A percentile compares a stretch with the other conserved stretches of the same genome.
These are phyloP conservation scores for Colletotrichum filicis DNA, from an alignment of 2,329 filamentous ascomycete genomes.

Conservation along the genomic window DNA sequence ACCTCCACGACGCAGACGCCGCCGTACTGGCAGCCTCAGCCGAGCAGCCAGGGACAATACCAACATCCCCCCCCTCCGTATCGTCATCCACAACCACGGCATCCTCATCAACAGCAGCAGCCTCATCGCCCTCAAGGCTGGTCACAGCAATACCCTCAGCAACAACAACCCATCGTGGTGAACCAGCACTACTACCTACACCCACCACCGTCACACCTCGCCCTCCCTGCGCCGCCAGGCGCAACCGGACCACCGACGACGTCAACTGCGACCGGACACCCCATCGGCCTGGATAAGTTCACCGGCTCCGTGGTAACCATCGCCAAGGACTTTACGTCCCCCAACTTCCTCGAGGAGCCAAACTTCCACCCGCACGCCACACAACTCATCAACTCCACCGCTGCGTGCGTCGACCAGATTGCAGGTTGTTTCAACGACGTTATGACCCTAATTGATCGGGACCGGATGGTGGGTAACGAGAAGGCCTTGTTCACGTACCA, in stretches of 20 bases:
- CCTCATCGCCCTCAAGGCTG: conserved; percentile 39
- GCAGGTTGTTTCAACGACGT: conserved; percentile 72
- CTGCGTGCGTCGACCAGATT: conserved; percentile 68
- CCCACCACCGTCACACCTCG: conserved; percentile 29
- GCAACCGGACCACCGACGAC: neutral
- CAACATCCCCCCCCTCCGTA: conserved; percentile 14
- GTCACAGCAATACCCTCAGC: conserved; percentile 35
- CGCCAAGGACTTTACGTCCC: conserved; percentile 53
- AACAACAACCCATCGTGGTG: conserved; percentile 54
- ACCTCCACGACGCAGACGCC: conserved; percentile 21
- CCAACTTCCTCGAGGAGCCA: conserved; percentile 54
- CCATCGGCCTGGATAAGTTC: conserved; percentile 46
- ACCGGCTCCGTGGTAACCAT: conserved; percentile 55
- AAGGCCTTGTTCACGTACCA: conserved; percentile 61
- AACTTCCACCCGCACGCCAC: conserved; percentile 44
- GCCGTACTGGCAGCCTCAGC: conserved; percentile 18
- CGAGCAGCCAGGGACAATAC: conserved; percentile 15
- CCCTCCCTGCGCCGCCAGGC: conserved; percentile 3
- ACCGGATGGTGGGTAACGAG: conserved; percentile 64
- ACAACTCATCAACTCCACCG: conserved; percentile 57
- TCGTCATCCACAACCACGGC: conserved; percentile 18
- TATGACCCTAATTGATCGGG: conserved; percentile 78
- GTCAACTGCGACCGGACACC: conserved; percentile 26
- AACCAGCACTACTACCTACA: conserved; percentile 63
- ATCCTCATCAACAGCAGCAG: conserved; percentile 32